Conservation (phyloP, 768 basidiomycete species). For the Suillus variegatus region DNA sequence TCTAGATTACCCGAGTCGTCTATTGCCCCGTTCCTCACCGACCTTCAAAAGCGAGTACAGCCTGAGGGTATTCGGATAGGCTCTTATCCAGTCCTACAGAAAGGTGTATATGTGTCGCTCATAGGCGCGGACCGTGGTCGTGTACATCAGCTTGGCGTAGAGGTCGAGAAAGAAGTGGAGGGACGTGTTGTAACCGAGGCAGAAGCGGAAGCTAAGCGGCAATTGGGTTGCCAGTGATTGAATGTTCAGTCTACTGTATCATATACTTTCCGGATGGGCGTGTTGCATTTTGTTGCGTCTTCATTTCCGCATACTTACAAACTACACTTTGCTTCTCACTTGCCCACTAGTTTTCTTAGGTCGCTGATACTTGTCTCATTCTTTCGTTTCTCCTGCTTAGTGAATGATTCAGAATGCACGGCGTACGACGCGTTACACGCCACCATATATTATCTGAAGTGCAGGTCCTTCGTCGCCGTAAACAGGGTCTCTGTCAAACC, state of each 20-base stretch:
- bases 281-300: neutral
- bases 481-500: slow-evolving; percentile 42
- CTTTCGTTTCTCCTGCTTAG: neutral
- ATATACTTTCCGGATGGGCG: neutral
- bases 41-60: slow-evolving; percentile 71
- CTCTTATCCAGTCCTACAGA: slow-evolving; percentile 64
- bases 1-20: slow-evolving; percentile 64
- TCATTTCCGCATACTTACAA: neutral
- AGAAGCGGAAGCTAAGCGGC: slow-evolving; percentile 57
- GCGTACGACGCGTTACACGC: neutral
- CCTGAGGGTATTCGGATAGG: slow-evolving; percentile 81
- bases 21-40: slow-evolving; percentile 85
- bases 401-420: neutral
- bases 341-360: neutral
- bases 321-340: neutral
- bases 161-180: slow-evolving; percentile 59
- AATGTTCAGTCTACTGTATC: neutral
- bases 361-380: neutral
- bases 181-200: slow-evolving; percentile 66
- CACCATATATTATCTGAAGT: slow-evolving; percentile 28
- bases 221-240: slow-evolving; percentile 5
- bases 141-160: slow-evolving; percentile 56
- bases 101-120: slow-evolving; percentile 66
- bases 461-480: slow-evolving; percentile 40
- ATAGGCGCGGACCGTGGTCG: slow-evolving; percentile 50